Base-by-base conservation (phyloP, 2,329 filamentous ascomycete genomes). In the Ophiosphaerella herpotricha region DNA sequence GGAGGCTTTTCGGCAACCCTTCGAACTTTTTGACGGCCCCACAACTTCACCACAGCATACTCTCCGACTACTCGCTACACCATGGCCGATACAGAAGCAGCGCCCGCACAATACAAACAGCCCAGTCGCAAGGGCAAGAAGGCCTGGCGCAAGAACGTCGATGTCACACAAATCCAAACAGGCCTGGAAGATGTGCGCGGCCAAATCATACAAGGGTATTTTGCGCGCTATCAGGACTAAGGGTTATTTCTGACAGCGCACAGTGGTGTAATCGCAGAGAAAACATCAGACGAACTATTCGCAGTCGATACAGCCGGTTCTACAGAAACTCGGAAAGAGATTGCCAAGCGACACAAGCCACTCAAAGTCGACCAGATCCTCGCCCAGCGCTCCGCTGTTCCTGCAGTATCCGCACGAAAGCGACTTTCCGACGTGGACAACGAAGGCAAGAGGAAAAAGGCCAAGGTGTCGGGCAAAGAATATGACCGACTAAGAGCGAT, bases 101-200 rank as follows among this genome's bases (percentile, higher is more conserved):
- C 90, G 14, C 92, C 91, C 9, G 85, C 87, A 56, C 90, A 95
- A 61, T 86, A 88, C 76, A 91, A 85, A 57, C 94, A 99, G 74
- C 85, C 91, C 23, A 97, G 93, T 5, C 84, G 94, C 71, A 99
- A 99, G 74, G 94, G 95, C 65, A 97, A 97, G 77, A 97, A 96
- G 78, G 93, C 94, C 29, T 99, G 94, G 94, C 85, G 94, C 70
- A 99, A 97, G 75, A 96, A 99, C 77, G 91, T 99, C 74, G 91
- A 99, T 75, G 84, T 97, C 55, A 88, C 90, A 24, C 87, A 96
- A 55, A 84, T 99, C 23, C 83, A 93, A 65, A 78, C 88, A 46
- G 94, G 94, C 53, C 83, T 99, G 31, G 87, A 91, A 56, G 82
- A 89, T 67, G 79, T 95, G 60, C 91, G 94, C 66, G 88, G 95